phyloP scores from a whole-genome alignment of 805 yeast species.

The Yarrowia sp. region DNA sequence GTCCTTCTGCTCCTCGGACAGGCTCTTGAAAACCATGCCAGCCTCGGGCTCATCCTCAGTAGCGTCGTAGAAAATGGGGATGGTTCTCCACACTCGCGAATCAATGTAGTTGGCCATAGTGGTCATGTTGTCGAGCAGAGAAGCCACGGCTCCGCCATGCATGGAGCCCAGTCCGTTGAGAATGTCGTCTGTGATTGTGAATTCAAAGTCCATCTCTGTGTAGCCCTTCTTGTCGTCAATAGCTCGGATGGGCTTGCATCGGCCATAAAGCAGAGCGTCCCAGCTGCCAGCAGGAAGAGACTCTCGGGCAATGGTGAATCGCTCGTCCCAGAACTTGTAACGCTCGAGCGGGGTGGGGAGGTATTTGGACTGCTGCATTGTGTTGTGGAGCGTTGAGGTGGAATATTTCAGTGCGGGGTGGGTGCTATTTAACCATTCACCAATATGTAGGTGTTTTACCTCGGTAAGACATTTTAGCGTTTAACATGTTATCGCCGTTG shows the following conservation, averaged over 20 bases:
- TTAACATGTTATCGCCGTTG: conserved; percentile 9
- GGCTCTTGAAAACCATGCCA: conserved; percentile 17
- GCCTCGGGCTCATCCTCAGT: conserved; percentile 19
- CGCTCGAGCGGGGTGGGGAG: conserved; percentile 21
- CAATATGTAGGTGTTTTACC: not conserved
- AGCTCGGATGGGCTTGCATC: conserved; percentile 20
- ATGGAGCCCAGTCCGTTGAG: conserved; percentile 26
- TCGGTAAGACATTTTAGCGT: not conserved
- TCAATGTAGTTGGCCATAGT: conserved; percentile 27
- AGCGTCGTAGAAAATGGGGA: conserved; percentile 24
- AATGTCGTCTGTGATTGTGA: conserved; percentile 15
- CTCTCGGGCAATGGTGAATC: conserved; percentile 7
- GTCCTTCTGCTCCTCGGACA: conserved; percentile 18
- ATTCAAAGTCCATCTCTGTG: conserved; percentile 25
- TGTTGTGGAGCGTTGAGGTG: not conserved
- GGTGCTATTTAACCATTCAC: not conserved
- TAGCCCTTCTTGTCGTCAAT: conserved; percentile 7
- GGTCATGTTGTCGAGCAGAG: conserved; percentile 20
- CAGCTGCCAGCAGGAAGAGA: conserved; percentile 18
- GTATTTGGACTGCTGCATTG: conserved; percentile 10
- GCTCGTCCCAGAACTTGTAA: conserved; percentile 21
- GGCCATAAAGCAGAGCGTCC: conserved; percentile 15
- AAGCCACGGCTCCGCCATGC: conserved; percentile 25
- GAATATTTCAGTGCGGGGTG: not conserved
- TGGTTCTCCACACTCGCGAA: conserved; percentile 21